Percentiles rank a stretch among this genome's conserved stretches.
phyloP scores from a whole-genome alignment of 352 stramenopile species.

The Globisporangium acanthophoron region DNA sequence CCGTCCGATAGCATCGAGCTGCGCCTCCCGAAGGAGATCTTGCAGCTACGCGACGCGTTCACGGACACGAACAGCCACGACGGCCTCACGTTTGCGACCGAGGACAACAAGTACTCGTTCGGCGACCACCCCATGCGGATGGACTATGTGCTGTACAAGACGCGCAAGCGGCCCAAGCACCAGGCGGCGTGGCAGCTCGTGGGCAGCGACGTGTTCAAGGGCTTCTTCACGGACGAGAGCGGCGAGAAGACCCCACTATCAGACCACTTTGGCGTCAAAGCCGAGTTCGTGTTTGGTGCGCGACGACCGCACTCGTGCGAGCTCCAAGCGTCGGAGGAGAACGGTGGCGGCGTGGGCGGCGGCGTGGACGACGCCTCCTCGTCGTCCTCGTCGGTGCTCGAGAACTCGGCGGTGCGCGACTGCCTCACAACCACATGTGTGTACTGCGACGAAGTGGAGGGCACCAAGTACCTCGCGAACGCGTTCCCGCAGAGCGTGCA shows the following conservation, averaged over 20 bases:
- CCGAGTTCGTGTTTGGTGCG: constrained; percentile 52
- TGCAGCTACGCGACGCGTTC: constrained; percentile 60
- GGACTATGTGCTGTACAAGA: constrained; percentile 82
- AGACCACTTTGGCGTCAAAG: constrained; percentile 75
- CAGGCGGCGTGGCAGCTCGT: constrained; percentile 37
- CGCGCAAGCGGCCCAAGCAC: constrained; percentile 12
- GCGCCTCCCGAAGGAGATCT: constrained; percentile 42
- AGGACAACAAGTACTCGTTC: constrained; percentile 79
- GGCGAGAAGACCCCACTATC: constrained; percentile 66
- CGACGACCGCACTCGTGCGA: constrained; percentile 27
- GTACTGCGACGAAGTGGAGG: constrained; percentile 37
- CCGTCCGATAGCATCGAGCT: constrained; percentile 69
- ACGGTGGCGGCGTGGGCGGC: constrained; percentile 18
- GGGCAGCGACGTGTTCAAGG: constrained; percentile 67
- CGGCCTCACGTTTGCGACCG: constrained; percentile 66
- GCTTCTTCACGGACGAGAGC: constrained; percentile 58
- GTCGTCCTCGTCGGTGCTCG: constrained; percentile 6
- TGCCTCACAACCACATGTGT: constrained; percentile 34
- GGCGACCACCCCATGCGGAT: constrained; percentile 81
- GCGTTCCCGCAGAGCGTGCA: constrained; percentile 15
- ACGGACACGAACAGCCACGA: constrained; percentile 60
- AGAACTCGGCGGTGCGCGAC: constrained; percentile 11
- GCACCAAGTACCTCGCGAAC: constrained; percentile 18
- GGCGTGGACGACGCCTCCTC: constrained; percentile 14
- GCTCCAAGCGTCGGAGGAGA: constrained; percentile 19